These are phyloP conservation scores for Furcasterigmium sp. DNA, from an alignment of 2,329 filamentous ascomycete genomes.

Conservation along the genomic window DNA sequence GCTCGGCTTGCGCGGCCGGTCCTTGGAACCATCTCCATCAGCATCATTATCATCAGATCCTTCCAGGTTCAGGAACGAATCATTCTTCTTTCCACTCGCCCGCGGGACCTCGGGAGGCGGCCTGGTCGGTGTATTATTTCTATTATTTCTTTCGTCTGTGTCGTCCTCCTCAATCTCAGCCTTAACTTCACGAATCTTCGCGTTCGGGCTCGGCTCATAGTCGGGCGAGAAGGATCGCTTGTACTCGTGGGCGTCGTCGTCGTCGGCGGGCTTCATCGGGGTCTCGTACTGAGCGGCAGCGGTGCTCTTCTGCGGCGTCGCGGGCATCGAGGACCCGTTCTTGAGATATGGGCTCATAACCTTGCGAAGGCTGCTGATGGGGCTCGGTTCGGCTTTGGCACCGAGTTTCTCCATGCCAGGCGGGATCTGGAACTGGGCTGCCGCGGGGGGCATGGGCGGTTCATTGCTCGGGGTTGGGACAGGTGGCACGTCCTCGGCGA, in stretches of 20 bases:
- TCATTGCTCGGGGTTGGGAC: slow-evolving; percentile 37
- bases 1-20: slow-evolving; percentile 8
- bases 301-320: neutral
- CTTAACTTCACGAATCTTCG: slow-evolving; percentile 63
- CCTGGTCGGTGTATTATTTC: slow-evolving; percentile 24
- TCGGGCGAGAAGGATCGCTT: slow-evolving; percentile 66
- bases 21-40: slow-evolving; percentile 15
- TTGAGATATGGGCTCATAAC: slow-evolving; percentile 82
- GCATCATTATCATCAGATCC: slow-evolving; percentile 41
- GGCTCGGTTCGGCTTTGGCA: slow-evolving; percentile 44
- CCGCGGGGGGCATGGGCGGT: slow-evolving; percentile 28
- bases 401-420: slow-evolving; percentile 21
- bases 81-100: slow-evolving; percentile 27
- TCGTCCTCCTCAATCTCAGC: slow-evolving; percentile 36
- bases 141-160: slow-evolving; percentile 15
- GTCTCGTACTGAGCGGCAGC: neutral
- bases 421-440: slow-evolving; percentile 26
- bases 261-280: slow-evolving; percentile 5
- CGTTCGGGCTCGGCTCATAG: slow-evolving; percentile 67
- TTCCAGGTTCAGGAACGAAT: slow-evolving; percentile 48
- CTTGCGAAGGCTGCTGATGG: slow-evolving; percentile 75
- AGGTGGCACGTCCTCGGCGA: slow-evolving; percentile 65
- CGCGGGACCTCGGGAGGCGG: slow-evolving; percentile 24
- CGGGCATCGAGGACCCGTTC: slow-evolving; percentile 1
- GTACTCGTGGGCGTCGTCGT: slow-evolving; percentile 26